These are phyloP conservation scores for Beta corolliflora DNA, from an alignment of 179 eudicot species.

Conservation along the genomic window DNA sequence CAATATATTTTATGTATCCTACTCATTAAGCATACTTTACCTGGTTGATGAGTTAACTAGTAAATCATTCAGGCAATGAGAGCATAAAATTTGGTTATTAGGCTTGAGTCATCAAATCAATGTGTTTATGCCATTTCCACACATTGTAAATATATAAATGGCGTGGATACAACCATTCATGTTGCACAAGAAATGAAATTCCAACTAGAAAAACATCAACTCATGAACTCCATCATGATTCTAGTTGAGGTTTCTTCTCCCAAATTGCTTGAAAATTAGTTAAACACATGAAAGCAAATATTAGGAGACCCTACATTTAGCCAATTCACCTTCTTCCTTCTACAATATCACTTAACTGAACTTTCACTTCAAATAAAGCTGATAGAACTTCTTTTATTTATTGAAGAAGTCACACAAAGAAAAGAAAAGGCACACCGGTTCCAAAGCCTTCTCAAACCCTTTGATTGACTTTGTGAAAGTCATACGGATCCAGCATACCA, in stretches of 20 bases:
- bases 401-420: not conserved
- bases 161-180: not conserved
- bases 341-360: not conserved
- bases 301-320: not conserved
- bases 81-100: not conserved
- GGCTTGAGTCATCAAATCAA: not conserved
- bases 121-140: not conserved
- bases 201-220: not conserved
- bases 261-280: not conserved
- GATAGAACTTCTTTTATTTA: not conserved
- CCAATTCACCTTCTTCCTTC: constrained; percentile 11
- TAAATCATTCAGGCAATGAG: not conserved
- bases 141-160: not conserved
- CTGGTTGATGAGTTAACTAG: not conserved
- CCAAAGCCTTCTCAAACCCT: not conserved
- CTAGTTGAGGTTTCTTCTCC: not conserved
- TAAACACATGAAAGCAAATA: not conserved
- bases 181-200: not conserved
- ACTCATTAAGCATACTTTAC: not conserved
- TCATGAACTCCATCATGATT: not conserved
- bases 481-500: not conserved
- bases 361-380: not conserved
- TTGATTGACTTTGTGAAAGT: not conserved
- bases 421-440: not conserved
- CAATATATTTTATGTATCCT: not conserved